Percentiles rank a stretch among this genome's conserved stretches.
Conservation (phyloP, 495 filamentous ascomycete species). For the Hypoxylon lenormandii region DNA sequence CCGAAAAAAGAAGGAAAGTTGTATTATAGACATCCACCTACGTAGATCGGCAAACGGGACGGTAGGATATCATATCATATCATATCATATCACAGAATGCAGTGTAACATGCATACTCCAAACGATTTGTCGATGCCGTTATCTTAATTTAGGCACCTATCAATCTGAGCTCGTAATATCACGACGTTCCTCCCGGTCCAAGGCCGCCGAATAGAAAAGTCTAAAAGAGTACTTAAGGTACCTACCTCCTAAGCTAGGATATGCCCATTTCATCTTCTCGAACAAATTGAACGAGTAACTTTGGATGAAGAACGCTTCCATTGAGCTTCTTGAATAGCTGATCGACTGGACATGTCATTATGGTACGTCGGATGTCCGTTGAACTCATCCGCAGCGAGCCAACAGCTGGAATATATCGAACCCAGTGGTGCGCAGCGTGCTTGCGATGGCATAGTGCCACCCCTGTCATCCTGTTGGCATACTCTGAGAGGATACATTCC, state of each 20-base stretch:
- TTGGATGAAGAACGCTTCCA: slow-evolving; percentile 10
- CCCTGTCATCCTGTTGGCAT: slow-evolving; percentile 1
- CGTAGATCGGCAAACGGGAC: background rate
- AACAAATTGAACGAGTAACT: slow-evolving; percentile 5
- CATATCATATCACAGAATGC: background rate
- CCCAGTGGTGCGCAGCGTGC: background rate
- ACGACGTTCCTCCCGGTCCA: no score
- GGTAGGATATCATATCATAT: no score
- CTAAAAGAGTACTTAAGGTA: no score
- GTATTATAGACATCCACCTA: background rate
- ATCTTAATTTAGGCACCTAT: background rate
- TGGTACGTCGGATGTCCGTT: slow-evolving; percentile 17
- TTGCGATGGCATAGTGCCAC: background rate
- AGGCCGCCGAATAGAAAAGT: no score
- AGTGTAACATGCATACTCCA: background rate
- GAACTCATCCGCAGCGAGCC: background rate
- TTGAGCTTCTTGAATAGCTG: slow-evolving; percentile 16
- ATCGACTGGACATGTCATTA: background rate
- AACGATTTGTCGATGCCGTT: background rate
- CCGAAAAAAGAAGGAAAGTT: slow-evolving; percentile 1
- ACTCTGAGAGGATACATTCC: slow-evolving; percentile 16
- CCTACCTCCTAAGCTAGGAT: no score
- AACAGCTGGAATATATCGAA: slow-evolving; percentile 15
- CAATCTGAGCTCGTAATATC: no score
- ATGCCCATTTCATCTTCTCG: background rate